A percentile compares a stretch with the other conserved stretches of the same genome.
These are phyloP conservation scores for Tetrahymena elliotti DNA, from an alignment of 73 alveolate species.

Conservation along the genomic window DNA sequence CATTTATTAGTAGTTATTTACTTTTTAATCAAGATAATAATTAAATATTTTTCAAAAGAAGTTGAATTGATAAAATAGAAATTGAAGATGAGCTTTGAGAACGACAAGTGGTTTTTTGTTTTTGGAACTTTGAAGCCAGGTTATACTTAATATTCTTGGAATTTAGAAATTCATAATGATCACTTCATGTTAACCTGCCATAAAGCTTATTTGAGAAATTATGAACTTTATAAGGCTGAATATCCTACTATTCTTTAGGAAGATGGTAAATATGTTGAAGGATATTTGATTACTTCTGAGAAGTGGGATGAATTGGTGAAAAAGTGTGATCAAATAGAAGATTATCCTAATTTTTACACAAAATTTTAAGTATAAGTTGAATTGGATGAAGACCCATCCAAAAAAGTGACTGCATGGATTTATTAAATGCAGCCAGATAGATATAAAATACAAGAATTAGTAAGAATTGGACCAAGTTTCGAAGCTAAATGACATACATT, in stretches of 20 bases:
- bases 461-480: background rate
- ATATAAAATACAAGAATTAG: background rate
- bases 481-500: background rate
- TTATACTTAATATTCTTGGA: background rate
- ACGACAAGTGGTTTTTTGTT: background rate
- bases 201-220: background rate
- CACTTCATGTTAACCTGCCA: background rate
- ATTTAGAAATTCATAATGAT: background rate
- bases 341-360: background rate
- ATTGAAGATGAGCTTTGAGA: background rate
- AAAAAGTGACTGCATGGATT: background rate
- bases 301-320: background rate
- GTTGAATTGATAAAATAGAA: background rate
- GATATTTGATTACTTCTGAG: background rate
- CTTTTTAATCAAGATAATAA: background rate
- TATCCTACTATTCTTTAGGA: background rate
- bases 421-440: background rate
- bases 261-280: background rate
- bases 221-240: background rate
- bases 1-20: background rate
- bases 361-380: background rate
- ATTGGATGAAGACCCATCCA: background rate
- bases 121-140: slow-evolving; percentile 1
- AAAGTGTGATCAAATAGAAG: background rate
- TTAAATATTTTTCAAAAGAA: background rate